phyloP scores from a whole-genome alignment of 805 yeast species.

The Maudiozyma bulderi region DNA sequence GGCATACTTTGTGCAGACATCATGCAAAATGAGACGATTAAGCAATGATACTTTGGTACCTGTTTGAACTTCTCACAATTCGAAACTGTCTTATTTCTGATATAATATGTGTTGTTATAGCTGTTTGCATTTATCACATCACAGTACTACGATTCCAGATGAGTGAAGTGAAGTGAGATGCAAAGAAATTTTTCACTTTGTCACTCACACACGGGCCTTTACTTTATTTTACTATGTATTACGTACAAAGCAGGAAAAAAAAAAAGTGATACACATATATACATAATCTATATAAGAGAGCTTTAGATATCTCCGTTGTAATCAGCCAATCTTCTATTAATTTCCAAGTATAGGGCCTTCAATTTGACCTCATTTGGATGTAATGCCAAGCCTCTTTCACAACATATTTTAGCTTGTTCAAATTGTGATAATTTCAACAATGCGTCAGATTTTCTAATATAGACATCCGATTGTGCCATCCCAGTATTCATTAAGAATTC shows the following conservation, averaged over 20 bases:
- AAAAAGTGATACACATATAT: not conserved
- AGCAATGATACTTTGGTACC: too few relatives aligned
- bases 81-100: too few relatives aligned
- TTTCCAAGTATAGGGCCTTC: slow-evolving; percentile 19
- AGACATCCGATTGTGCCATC: slow-evolving; percentile 56
- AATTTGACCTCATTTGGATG: slow-evolving; percentile 39
- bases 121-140: too few relatives aligned
- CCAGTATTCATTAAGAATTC: slow-evolving; percentile 55
- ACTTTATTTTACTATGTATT: too few relatives aligned
- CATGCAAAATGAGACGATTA: too few relatives aligned
- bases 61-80: too few relatives aligned
- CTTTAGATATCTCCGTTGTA: slow-evolving; percentile 25
- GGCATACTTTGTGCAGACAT: slow-evolving; percentile 9
- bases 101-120: too few relatives aligned
- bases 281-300: not conserved
- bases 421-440: slow-evolving; percentile 51
- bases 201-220: too few relatives aligned
- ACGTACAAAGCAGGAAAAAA: not conserved
- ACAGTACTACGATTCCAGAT: too few relatives aligned
- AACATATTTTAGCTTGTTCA: slow-evolving; percentile 51
- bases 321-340: slow-evolving; percentile 20
- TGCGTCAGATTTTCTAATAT: slow-evolving; percentile 61
- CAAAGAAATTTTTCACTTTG: too few relatives aligned
- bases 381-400: slow-evolving; percentile 67
- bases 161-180: too few relatives aligned